phyloP scores from a whole-genome alignment of 768 basidiomycete species.

The Naganishia randhawae region DNA sequence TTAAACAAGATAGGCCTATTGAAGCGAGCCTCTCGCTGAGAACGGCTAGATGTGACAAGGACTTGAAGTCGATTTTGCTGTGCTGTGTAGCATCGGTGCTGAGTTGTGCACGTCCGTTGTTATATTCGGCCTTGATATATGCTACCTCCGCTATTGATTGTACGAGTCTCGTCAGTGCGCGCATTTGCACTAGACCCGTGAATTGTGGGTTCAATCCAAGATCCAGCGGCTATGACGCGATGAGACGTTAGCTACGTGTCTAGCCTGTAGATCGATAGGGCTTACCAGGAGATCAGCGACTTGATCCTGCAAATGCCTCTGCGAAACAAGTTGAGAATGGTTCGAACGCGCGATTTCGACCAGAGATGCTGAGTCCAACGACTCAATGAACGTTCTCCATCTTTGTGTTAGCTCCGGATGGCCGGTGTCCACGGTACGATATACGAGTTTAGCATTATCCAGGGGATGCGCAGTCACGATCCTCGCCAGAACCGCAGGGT shows the following conservation, averaged over 20 bases:
- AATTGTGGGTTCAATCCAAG: constrained; percentile 12
- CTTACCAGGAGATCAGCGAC: background rate
- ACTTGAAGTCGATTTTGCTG: constrained; percentile 19
- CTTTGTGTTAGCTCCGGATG: background rate
- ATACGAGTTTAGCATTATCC: background rate
- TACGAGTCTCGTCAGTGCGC: background rate
- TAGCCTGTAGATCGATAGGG: no score
- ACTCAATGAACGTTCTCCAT: background rate
- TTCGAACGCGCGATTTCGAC: background rate
- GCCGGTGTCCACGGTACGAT: background rate
- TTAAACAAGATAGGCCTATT: background rate
- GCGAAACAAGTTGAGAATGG: background rate
- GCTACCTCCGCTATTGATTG: constrained; percentile 4
- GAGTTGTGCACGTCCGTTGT: background rate
- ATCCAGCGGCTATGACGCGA: constrained; percentile 2
- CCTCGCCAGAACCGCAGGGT: background rate
- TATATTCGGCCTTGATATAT: background rate
- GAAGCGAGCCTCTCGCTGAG: background rate
- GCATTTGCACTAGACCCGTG: background rate
- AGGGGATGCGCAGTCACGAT: background rate
- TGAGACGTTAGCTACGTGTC: background rate
- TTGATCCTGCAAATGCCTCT: background rate
- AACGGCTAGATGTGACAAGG: background rate
- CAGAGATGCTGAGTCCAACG: constrained; percentile 2
- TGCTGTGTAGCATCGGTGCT: background rate